Base-by-base conservation (phyloP, 1,284 basidiomycete genomes). In the Pseudozyma thailandica region DNA sequence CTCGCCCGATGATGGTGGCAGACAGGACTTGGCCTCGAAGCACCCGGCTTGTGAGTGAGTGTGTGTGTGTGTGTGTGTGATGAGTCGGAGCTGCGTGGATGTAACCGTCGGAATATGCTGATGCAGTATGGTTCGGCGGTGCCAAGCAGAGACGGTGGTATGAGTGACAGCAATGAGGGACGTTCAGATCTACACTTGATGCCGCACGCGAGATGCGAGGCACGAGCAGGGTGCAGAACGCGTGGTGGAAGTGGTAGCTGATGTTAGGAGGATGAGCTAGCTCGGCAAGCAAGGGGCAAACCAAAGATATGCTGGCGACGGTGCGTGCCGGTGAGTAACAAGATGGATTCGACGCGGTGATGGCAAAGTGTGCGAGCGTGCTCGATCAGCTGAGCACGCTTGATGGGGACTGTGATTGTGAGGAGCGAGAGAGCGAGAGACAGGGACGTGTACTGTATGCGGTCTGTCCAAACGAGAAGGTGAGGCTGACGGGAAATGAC, bases 211-310 rank as follows among this genome's bases (percentile, higher is more conserved):
- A n/a, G n/a, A n/a, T n/a, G n/a, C 33, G 43, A 45, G 33, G 18
- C 35, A 41, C 28, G 27, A 28, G 31, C 42, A 21, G 33, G 33
- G 15, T 39, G 31, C 13, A 13, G 33, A 27, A 42, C 3, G 38
- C 23, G 18, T 33, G 23, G 15, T 43, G 27, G 16, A 28, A 20
- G 21, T 26, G 41, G 31, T 16, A 26, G 42, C 30, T 44, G 41
- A 28, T 45, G 41, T 41, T n/a, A 39, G 42, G 16, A 12, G 1
- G n/a, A 33, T 23, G 31, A 20, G 41, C 6, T 37, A 30, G 39
- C 15, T 30, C 18, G n/a, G 39, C 41, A 42, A 28, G 54, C 5
- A 48, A 47, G 54, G 37, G 31, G 46, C 18, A 28, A n/a, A 39
- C 15, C n/a, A 25, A 18, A 18, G 21, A 28, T 38, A 42, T 21